Evolutionary conservation across 371 early-diverging fungal genomes (phyloP), one percentile per base, ranked within the genome.

Genomic region (Zychaea mexicana): DNA sequence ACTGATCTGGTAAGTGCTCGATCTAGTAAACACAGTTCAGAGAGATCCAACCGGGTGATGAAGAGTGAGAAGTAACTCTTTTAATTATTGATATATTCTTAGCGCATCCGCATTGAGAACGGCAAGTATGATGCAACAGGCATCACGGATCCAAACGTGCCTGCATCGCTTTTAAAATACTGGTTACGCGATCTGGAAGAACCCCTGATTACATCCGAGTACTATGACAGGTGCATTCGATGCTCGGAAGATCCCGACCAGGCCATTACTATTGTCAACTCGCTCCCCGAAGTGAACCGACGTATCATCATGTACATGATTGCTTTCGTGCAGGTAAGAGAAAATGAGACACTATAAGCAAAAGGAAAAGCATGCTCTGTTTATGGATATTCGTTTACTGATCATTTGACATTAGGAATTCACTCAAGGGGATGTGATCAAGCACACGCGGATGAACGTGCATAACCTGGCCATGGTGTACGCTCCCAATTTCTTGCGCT

Each of bases 381-480:
- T 19, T 12, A 56, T 36, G 26, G n/a, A n/a, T n/a, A n/a, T n/a
- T n/a, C n/a, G n/a, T n/a, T n/a, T n/a, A n/a, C n/a, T n/a, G n/a
- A n/a, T 39, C 15, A 53, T 19, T 36, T 24, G 24, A 62, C 7
- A 62, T 27, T 60, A 91, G 88, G 78, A 89, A 26, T 90, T 96
- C 60, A 89, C 90, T n/a, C 84, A 88, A 22, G 88, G 88, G 2
- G 72, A 77, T 15, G 85, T 92, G 26, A 87, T 84, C 53, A 73
- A 86, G 30, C 65, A 79, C 10, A 97, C 97, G 7, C 86, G 91
- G 70, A 98, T 98, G 98, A 90, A 88, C 28, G 78, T 91, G 26
- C 74, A 84, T 59, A 98, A 97, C 62, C 71, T 98, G 45, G 98
- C 98, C 28, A 93, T 98, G 90, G 96, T 98, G n/a, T 97, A 96